Evolutionary conservation across 441 rosid species (phyloP).

Genomic region (Bocquillonia castaneifolia): DNA sequence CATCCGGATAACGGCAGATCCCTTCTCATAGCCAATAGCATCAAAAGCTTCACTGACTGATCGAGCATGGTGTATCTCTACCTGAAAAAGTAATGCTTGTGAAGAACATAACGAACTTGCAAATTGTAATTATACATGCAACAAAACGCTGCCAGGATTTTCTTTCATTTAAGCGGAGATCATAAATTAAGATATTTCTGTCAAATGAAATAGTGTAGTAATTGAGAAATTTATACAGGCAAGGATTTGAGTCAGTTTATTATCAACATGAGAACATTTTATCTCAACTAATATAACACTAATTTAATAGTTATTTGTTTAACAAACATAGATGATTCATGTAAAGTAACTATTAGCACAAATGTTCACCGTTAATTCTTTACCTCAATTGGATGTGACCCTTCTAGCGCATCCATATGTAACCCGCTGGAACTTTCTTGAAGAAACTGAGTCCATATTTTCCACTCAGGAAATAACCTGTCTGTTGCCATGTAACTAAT

Average conservation of each 20-base stretch:
- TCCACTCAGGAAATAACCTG: slow-evolving; percentile 91
- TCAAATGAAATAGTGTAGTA: too few relatives aligned
- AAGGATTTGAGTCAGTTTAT: not conserved
- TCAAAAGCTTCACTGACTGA: slow-evolving; percentile 92
- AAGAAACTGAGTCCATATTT: slow-evolving; percentile 96
- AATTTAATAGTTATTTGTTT: too few relatives aligned
- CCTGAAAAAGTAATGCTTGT: slow-evolving; percentile 38
- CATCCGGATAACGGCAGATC: slow-evolving; percentile 94
- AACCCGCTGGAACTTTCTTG: slow-evolving; percentile 81
- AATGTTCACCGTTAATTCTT: too few relatives aligned
- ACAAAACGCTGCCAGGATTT: too few relatives aligned
- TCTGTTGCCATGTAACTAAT: slow-evolving; percentile 93
- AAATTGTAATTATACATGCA: too few relatives aligned
- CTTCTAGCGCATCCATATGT: slow-evolving; percentile 84
- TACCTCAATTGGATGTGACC: slow-evolving; percentile 98
- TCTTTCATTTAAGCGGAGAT: too few relatives aligned
- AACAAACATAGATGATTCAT: too few relatives aligned
- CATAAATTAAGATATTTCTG: too few relatives aligned
- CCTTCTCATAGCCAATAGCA: slow-evolving; percentile 87
- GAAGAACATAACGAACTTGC: not conserved
- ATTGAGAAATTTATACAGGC: too few relatives aligned
- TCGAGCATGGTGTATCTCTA: slow-evolving; percentile 80
- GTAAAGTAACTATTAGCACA: too few relatives aligned
- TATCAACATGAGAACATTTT: too few relatives aligned
- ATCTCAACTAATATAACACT: too few relatives aligned